A percentile compares a stretch with the other conserved stretches of the same genome.
phyloP scores from a whole-genome alignment of 2,329 filamentous ascomycete species.

The Fusarium palustre region DNA sequence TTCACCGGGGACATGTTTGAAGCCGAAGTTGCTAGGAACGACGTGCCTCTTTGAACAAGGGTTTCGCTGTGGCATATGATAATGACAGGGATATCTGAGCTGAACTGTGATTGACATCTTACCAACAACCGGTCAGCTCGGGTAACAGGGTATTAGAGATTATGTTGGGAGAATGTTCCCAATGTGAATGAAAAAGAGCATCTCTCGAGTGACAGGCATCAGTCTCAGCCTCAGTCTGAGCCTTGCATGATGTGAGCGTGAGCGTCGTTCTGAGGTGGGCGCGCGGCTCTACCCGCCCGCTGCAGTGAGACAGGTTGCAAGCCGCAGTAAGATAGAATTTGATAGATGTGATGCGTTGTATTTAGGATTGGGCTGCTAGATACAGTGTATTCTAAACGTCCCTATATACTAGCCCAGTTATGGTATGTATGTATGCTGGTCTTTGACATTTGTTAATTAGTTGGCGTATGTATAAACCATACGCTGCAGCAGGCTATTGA shows the following conservation, averaged over 20 bases:
- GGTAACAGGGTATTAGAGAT: slow-evolving; percentile 12
- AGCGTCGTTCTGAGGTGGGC: slow-evolving; percentile 23
- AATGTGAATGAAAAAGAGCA: not conserved
- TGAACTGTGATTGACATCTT: slow-evolving; percentile 20
- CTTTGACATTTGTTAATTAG: not conserved
- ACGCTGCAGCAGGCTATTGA: slow-evolving; percentile 7
- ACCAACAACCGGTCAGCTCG: slow-evolving; percentile 13
- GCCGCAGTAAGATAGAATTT: slow-evolving; percentile 3
- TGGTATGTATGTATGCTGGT: slow-evolving; percentile 16
- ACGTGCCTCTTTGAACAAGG: slow-evolving; percentile 18
- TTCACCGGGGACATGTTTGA: slow-evolving; percentile 23
- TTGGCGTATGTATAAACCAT: not conserved
- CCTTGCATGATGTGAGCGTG: slow-evolving; percentile 28
- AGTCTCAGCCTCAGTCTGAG: slow-evolving; percentile 22
- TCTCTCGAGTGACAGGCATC: not conserved
- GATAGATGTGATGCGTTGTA: slow-evolving; percentile 21
- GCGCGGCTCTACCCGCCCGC: slow-evolving; percentile 35
- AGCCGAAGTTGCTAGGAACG: slow-evolving; percentile 14
- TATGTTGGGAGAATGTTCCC: slow-evolving; percentile 4
- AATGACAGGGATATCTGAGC: slow-evolving; percentile 18
- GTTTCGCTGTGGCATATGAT: slow-evolving; percentile 6
- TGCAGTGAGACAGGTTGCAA: slow-evolving; percentile 34
- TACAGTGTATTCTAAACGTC: not conserved
- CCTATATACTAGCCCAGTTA: not conserved
- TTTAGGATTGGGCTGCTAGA: slow-evolving; percentile 2